Conservation (phyloP, 495 filamentous ascomycete species). For the Letharia columbiana region DNA sequence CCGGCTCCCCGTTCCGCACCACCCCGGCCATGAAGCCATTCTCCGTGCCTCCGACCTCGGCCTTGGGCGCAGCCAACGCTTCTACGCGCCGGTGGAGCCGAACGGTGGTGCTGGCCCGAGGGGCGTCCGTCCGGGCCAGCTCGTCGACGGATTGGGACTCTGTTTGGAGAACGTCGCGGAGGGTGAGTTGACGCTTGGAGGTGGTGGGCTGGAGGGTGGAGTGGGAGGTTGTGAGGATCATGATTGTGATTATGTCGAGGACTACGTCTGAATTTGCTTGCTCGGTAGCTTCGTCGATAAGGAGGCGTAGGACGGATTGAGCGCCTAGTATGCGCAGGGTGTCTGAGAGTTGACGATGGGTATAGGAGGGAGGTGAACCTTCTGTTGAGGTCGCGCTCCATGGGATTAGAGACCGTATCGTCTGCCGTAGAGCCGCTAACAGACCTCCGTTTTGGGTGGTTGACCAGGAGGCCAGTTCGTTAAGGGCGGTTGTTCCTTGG, state of each 20-base stretch:
- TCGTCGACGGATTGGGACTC: constrained; percentile 55
- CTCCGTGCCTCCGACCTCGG: constrained; percentile 38
- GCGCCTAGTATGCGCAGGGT: constrained; percentile 65
- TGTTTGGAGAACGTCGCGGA: constrained; percentile 63
- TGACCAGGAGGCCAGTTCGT: constrained; percentile 72
- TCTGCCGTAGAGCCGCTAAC: constrained; percentile 50
- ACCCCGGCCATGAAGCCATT: constrained; percentile 35
- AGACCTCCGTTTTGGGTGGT: constrained; percentile 53
- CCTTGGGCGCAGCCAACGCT: constrained; percentile 37
- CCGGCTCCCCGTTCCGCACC: constrained; percentile 31
- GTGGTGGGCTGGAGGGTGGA: constrained; percentile 32
- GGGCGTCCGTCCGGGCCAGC: constrained; percentile 50
- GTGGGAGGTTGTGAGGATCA: constrained; percentile 61
- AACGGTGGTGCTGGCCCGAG: constrained; percentile 61
- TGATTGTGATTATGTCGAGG: constrained; percentile 63
- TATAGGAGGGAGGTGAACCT: constrained; percentile 65
- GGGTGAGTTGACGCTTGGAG: constrained; percentile 37
- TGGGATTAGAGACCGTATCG: constrained; percentile 57
- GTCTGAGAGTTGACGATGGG: constrained; percentile 62
- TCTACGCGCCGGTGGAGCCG: constrained; percentile 70
- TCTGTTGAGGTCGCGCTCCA: constrained; percentile 57
- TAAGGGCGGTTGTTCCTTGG: constrained; percentile 54
- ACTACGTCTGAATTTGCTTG: constrained; percentile 48
- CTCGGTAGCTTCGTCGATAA: constrained; percentile 16
- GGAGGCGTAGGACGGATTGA: constrained; percentile 41